A percentile compares a stretch with the other conserved stretches of the same genome.
Conservation (phyloP, 768 basidiomycete genomes). For the Rhodosporidiobolus sp. region DNA sequence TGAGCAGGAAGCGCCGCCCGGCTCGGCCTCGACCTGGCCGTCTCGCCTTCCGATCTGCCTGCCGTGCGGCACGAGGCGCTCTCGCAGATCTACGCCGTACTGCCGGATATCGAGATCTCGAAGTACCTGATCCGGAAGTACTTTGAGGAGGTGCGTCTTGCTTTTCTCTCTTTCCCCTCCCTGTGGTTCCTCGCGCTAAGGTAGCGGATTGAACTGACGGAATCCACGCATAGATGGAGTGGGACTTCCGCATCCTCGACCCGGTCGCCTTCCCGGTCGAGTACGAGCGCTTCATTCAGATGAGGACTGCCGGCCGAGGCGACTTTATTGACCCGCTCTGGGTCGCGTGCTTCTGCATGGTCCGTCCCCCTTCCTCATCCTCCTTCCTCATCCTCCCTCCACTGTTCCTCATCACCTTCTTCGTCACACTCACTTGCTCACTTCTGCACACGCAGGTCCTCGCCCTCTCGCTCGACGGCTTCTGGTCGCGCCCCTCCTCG, state of each 20-base stretch:
- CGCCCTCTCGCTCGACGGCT: slow-evolving; percentile 40
- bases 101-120: slow-evolving; percentile 31
- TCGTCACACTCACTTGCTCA: not conserved
- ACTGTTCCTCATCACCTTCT: not conserved
- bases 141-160: slow-evolving; percentile 5
- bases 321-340: slow-evolving; percentile 37
- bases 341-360: slow-evolving; percentile 38
- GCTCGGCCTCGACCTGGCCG: slow-evolving; percentile 38
- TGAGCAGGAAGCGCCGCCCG: slow-evolving; percentile 29
- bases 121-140: slow-evolving; percentile 22
- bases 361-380: not conserved
- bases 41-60: slow-evolving; percentile 27
- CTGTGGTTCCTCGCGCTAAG: no score
- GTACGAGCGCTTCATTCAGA: slow-evolving; percentile 30
- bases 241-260: slow-evolving; percentile 34
- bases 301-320: slow-evolving; percentile 16
- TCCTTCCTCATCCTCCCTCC: not conserved
- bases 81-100: slow-evolving; percentile 32
- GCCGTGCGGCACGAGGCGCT: slow-evolving; percentile 18
- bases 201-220: no score
- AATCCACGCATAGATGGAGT: slow-evolving; percentile 26
- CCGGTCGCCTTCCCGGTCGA: slow-evolving; percentile 28
- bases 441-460: slow-evolving; percentile 18
- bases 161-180: not conserved
- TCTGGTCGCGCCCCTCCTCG: slow-evolving; percentile 30